These are phyloP conservation scores for Logfia minima DNA, from an alignment of 129 eudicot genomes.

Conservation along the genomic window DNA sequence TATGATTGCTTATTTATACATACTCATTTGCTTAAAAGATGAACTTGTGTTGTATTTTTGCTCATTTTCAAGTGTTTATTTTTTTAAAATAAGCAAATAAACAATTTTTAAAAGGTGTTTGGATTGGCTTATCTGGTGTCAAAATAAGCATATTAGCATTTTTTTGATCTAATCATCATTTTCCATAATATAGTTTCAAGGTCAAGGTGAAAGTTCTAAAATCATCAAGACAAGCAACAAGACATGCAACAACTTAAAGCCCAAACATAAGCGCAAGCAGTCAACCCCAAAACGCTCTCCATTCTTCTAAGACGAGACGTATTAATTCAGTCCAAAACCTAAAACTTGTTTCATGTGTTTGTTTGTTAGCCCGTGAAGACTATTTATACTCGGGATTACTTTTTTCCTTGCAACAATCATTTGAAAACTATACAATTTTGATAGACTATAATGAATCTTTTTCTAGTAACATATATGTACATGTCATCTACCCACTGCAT, in stretches of 20 bases:
- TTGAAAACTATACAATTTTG: neutral
- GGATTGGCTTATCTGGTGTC: neutral
- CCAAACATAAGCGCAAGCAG: neutral
- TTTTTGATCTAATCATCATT: neutral
- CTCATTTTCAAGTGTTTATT: too few relatives aligned
- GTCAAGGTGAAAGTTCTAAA: neutral
- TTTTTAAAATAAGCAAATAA: too few relatives aligned
- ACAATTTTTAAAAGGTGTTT: neutral
- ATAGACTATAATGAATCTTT: neutral
- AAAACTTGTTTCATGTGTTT: too few relatives aligned
- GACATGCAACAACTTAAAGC: neutral
- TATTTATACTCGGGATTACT: neutral
- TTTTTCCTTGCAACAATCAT: neutral
- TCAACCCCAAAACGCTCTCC: neutral
- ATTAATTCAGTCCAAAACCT: neutral
- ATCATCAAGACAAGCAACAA: neutral
- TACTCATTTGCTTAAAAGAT: too few relatives aligned
- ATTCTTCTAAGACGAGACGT: neutral
- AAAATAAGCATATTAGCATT: too few relatives aligned
- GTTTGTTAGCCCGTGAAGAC: neutral
- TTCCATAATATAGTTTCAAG: neutral
- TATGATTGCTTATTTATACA: too few relatives aligned
- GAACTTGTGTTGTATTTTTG: too few relatives aligned
- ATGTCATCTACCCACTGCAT: slow-evolving; percentile 65
- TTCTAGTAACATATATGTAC: slow-evolving; percentile 9